Evolutionary conservation across 2,329 filamentous ascomycete genomes (phyloP).

Genomic region (Didymella keratinophila): DNA sequence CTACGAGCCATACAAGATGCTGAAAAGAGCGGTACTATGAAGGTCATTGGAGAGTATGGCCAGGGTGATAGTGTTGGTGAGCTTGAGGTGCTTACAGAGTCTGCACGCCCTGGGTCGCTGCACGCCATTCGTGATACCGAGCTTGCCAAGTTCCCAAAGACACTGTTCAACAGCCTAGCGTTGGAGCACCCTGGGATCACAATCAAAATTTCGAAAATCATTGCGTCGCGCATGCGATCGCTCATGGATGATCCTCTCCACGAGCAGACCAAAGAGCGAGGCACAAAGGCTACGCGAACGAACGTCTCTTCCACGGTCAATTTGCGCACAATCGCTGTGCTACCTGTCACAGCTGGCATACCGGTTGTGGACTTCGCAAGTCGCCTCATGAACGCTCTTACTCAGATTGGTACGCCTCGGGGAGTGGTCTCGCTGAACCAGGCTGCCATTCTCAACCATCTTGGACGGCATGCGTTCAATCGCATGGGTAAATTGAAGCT

Average conservation of each 20-base stretch:
- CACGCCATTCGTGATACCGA: slow-evolving; percentile 98
- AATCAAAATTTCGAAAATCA: slow-evolving; percentile 98
- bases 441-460: slow-evolving; percentile 89
- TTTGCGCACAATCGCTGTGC: slow-evolving; percentile 86
- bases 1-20: slow-evolving; percentile 84
- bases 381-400: slow-evolving; percentile 83
- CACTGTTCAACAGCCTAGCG: slow-evolving; percentile 95
- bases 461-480: slow-evolving; percentile 95
- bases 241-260: slow-evolving; percentile 82
- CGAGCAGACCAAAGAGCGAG: slow-evolving; percentile 69
- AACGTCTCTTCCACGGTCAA: slow-evolving; percentile 88
- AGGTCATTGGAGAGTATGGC: slow-evolving; percentile 88
- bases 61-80: slow-evolving; percentile 98
- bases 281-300: slow-evolving; percentile 62
- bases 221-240: slow-evolving; percentile 91
- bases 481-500: slow-evolving; percentile 96
- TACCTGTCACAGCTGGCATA: slow-evolving; percentile 89
- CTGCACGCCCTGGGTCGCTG: slow-evolving; percentile 84
- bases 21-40: slow-evolving; percentile 76
- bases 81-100: slow-evolving; percentile 95
- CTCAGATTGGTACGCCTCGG: slow-evolving; percentile 87
- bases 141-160: slow-evolving; percentile 93
- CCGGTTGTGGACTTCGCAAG: slow-evolving; percentile 96
- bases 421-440: slow-evolving; percentile 94
- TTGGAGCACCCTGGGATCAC: slow-evolving; percentile 98